Evolutionary conservation across 2,329 filamentous ascomycete genomes (phyloP), one percentile per base, ranked within the genome.

Genomic region (Alternaria conjuncta): DNA sequence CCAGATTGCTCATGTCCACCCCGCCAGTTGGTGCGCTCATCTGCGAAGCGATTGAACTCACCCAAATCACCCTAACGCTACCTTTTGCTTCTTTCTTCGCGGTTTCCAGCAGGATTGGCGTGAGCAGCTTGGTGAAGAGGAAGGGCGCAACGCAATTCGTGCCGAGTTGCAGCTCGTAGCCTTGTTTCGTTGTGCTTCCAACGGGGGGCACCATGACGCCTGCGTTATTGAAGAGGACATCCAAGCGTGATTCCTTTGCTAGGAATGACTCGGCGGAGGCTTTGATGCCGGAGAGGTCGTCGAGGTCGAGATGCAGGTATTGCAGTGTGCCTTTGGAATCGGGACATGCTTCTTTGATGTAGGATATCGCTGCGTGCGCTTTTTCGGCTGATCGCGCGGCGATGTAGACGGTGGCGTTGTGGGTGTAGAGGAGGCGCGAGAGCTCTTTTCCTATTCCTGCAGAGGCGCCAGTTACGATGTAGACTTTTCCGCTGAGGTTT

Each of bases 361-460:
- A 15, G 3, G 25, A 11, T 18, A 62, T 62, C 5, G 47, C 55
- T n/a, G 13, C 23, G 2, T 23, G 4, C 2, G 54, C 28, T 26
- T 58, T 58, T 8, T 12, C 9, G 8, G 15, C 36, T 9, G 74
- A 82, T 26, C 86, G 84, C 6, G 81, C 82, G 12, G 86, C 85
- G 25, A 87, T 75, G 73, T 87, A 88, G 21, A 88, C 83, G 0
- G 78, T 86, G 28, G 81, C 86, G 57, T 86, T 84, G 25, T 81
- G 81, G 18, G 75, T 68, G 72, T 88, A 88, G 12, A 89, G 79
- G 6, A 88, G 82, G 44, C 81, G 81, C 41, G 78, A 78, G 15
- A 87, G 78, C 67, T 86, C 84, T 25, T 83, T 80, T 11, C 86
- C 86, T 13, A 87, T 78, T 18, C 82, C 82, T 1, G 80, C 67